A percentile compares a stretch with the other conserved stretches of the same genome.
Conservation (phyloP, 768 basidiomycete species). For the Amanita polypyramis region DNA sequence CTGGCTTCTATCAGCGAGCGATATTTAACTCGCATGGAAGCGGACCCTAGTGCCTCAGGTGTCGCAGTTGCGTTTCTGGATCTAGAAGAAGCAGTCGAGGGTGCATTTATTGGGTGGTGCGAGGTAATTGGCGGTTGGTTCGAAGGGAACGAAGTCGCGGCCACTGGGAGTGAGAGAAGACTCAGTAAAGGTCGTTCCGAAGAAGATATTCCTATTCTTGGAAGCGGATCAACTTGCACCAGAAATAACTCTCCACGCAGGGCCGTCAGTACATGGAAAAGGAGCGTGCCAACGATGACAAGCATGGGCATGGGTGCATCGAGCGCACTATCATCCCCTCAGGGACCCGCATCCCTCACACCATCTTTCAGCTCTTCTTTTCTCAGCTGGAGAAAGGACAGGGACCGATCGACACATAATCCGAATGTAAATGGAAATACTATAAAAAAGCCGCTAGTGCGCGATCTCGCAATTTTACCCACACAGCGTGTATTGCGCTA, state of each 20-base stretch:
- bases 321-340: background rate
- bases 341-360: slow-evolving; percentile 2
- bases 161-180: background rate
- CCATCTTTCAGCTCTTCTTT: slow-evolving; percentile 7
- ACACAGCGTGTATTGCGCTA: slow-evolving; percentile 61
- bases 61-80: slow-evolving; percentile 50
- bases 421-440: background rate
- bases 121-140: slow-evolving; percentile 42
- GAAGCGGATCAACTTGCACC: background rate
- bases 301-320: slow-evolving; percentile 1
- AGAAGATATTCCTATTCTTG: background rate
- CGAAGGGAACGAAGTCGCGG: slow-evolving; percentile 10
- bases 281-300: slow-evolving; percentile 15
- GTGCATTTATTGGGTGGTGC: slow-evolving; percentile 51
- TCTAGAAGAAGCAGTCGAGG: slow-evolving; percentile 40
- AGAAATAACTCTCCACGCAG: slow-evolving; percentile 5
- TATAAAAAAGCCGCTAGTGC: slow-evolving; percentile 21
- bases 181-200: slow-evolving; percentile 7
- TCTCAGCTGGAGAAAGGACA: slow-evolving; percentile 9
- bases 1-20: slow-evolving; percentile 41
- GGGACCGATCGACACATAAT: slow-evolving; percentile 3
- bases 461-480: slow-evolving; percentile 58
- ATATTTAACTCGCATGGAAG: slow-evolving; percentile 38
- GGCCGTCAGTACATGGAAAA: slow-evolving; percentile 16
- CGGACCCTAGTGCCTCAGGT: slow-evolving; percentile 56